Percentiles rank a stretch among this genome's conserved stretches.
Evolutionary conservation across 176 grass and related monocot genomes (phyloP).

Genomic region (Rhynchospora breviuscula): DNA sequence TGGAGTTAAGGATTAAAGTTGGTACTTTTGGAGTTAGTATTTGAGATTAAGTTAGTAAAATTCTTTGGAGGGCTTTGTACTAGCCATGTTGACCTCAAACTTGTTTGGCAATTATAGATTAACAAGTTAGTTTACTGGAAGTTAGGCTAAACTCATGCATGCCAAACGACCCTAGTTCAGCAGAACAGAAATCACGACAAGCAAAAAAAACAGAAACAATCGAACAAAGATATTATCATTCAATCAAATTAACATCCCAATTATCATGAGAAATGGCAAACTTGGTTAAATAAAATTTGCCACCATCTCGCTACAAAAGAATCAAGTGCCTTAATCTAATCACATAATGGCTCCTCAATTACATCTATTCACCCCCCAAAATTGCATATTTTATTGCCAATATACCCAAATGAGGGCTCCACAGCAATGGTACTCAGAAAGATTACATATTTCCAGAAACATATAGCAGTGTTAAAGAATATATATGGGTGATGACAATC

Average conservation of each 20-base stretch:
- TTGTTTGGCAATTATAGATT: no score
- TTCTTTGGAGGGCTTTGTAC: no score
- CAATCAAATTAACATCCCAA: not conserved
- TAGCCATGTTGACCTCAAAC: no score
- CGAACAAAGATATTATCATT: not conserved
- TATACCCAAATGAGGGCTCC: constrained; percentile 10
- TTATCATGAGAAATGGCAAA: constrained; percentile 1
- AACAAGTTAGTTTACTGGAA: no score
- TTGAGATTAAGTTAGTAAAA: no score
- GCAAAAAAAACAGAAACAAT: not conserved
- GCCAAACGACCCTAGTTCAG: no score
- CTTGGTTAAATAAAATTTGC: not conserved
- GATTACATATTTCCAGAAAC: not conserved
- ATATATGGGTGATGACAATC: not conserved
- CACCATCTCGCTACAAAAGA: not conserved
- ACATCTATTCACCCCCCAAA: constrained; percentile 9
- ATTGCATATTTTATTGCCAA: constrained; percentile 7
- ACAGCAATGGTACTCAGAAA: not conserved
- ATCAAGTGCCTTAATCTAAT: not conserved
- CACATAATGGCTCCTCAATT: constrained; percentile 9
- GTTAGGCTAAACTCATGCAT: no score
- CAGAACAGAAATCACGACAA: not conserved
- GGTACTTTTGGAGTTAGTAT: no score
- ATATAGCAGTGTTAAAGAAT: not conserved
- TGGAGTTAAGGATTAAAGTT: no score